These are phyloP conservation scores for Penicillium roqueforti DNA, from an alignment of 495 filamentous ascomycete species.

Conservation along the genomic window DNA sequence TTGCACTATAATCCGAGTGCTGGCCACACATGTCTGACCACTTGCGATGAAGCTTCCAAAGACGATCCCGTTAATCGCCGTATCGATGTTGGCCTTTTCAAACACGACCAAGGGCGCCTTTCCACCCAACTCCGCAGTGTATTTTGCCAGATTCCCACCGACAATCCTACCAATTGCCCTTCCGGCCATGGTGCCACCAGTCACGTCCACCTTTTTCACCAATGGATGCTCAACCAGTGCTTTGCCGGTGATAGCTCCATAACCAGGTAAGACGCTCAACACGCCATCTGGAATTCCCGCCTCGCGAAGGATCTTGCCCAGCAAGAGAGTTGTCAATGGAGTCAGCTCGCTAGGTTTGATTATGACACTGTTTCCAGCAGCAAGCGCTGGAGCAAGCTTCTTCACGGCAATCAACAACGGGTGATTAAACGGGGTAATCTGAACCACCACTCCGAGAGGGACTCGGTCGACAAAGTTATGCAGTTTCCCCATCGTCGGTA, in stretches of 20 bases:
- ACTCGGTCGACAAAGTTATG: conserved; percentile 58
- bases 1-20: conserved; percentile 55
- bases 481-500: conserved; percentile 56
- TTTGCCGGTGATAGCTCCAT: conserved; percentile 50
- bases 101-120: conserved; percentile 58
- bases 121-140: conserved; percentile 58
- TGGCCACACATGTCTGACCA: conserved; percentile 60
- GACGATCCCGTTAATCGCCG: conserved; percentile 53
- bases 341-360: conserved; percentile 60
- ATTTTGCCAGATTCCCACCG: conserved; percentile 48
- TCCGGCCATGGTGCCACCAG: conserved; percentile 50
- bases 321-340: conserved; percentile 51
- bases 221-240: conserved; percentile 49
- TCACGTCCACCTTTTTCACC: conserved; percentile 60
- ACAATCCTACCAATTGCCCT: conserved; percentile 45
- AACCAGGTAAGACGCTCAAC: conserved; percentile 54
- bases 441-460: conserved; percentile 59
- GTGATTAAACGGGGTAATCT: conserved; percentile 65
- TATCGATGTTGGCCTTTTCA: conserved; percentile 44
- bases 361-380: conserved; percentile 59
- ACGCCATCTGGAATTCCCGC: conserved; percentile 56
- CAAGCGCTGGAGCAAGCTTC: conserved; percentile 58
- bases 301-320: conserved; percentile 48
- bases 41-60: conserved; percentile 58
- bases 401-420: conserved; percentile 60